phyloP scores from a whole-genome alignment of 2,329 filamentous ascomycete species.

The Neocatenulostroma microsporum region DNA sequence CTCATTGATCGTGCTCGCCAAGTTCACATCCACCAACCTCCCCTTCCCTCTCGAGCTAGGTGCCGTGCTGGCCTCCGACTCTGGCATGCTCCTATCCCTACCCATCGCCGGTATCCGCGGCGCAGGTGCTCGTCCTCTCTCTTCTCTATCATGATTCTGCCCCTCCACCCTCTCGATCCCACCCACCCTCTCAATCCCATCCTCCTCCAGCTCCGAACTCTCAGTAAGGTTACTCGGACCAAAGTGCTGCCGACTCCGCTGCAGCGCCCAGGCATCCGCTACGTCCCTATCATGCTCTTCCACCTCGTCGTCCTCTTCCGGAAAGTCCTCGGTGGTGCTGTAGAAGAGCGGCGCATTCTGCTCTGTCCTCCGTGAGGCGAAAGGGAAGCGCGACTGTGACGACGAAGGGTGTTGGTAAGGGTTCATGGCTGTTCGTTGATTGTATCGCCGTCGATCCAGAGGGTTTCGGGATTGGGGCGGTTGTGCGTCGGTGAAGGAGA shows the following conservation, averaged over 20 bases:
- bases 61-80: slow-evolving; percentile 32
- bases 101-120: slow-evolving; percentile 29
- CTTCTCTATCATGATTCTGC: slow-evolving; percentile 32
- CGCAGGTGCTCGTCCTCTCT: slow-evolving; percentile 14
- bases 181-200: slow-evolving; percentile 38
- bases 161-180: too few species aligned
- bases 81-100: slow-evolving; percentile 34
- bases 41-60: slow-evolving; percentile 52
- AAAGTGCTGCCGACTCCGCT: slow-evolving; percentile 81
- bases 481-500: slow-evolving; percentile 58
- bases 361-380: slow-evolving; percentile 66
- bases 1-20: slow-evolving; percentile 57
- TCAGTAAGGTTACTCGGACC: slow-evolving; percentile 75
- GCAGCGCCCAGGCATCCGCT: slow-evolving; percentile 87
- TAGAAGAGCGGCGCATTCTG: slow-evolving; percentile 89
- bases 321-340: slow-evolving; percentile 80
- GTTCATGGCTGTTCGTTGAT: slow-evolving; percentile 51
- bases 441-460: slow-evolving; percentile 41
- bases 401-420: slow-evolving; percentile 68
- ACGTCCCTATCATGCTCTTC: slow-evolving; percentile 84
- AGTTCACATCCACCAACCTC: slow-evolving; percentile 74
- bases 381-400: slow-evolving; percentile 67
- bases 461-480: slow-evolving; percentile 44
- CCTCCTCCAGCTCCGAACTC: slow-evolving; percentile 73
- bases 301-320: slow-evolving; percentile 89